Evolutionary conservation across 352 stramenopile species (phyloP).

Genomic region (Pythium biforme): DNA sequence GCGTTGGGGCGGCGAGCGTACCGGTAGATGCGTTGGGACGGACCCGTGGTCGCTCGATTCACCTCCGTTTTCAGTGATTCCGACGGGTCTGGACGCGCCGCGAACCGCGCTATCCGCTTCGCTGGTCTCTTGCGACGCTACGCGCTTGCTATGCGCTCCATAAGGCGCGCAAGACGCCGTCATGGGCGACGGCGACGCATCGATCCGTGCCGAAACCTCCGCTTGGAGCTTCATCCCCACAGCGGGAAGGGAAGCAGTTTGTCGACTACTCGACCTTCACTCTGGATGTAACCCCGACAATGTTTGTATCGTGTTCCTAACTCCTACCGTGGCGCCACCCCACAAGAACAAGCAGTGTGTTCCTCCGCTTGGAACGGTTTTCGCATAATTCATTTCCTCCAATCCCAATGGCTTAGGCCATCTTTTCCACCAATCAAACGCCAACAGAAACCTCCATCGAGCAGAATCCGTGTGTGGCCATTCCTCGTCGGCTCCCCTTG

Average conservation of each 20-base stretch:
- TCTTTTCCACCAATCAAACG: conserved; percentile 7
- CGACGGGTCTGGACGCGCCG: not conserved
- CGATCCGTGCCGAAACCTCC: not conserved
- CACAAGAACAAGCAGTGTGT: conserved; percentile 6
- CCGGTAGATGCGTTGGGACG: too few species aligned
- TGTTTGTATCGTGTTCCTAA: conserved; percentile 8
- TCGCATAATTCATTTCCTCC: not conserved
- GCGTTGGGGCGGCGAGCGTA: too few species aligned
- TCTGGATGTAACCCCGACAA: not conserved
- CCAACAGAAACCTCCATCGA: not conserved
- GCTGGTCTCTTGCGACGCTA: too few species aligned
- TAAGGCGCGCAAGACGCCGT: too few species aligned
- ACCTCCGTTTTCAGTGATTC: not conserved
- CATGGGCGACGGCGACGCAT: too few species aligned
- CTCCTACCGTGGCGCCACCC: not conserved
- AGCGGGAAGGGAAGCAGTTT: too few species aligned
- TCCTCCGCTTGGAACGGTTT: not conserved
- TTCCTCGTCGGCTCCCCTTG: not conserved
- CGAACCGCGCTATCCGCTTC: not conserved
- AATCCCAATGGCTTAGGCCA: too few species aligned
- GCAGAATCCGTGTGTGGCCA: not conserved
- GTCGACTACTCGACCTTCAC: not conserved
- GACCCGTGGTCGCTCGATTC: not conserved
- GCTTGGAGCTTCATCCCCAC: not conserved
- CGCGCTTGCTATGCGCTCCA: not conserved